Conservation (phyloP, 495 filamentous ascomycete species). For the Talaromyces borbonicus region DNA sequence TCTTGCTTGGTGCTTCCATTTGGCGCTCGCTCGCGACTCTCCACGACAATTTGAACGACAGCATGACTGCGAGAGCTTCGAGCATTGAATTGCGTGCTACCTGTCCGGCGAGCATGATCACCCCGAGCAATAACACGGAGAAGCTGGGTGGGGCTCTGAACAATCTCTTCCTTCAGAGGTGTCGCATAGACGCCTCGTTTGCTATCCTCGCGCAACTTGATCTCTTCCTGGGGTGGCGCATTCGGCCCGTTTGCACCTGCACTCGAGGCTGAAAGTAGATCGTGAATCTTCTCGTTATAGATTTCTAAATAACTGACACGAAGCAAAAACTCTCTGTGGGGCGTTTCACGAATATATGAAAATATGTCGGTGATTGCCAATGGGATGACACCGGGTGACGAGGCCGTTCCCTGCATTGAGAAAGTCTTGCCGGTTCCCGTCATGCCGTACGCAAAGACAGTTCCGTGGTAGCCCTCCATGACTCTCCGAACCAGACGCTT, state of each 20-base stretch:
- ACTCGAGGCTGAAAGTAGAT: constrained; percentile 68
- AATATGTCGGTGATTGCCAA: constrained; percentile 98
- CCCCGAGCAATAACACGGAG: constrained; percentile 91
- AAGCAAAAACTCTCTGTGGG: constrained; percentile 85
- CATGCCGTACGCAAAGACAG: constrained; percentile 98
- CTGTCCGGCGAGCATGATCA: constrained; percentile 78
- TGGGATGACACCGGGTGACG: constrained; percentile 93
- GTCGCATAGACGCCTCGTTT: constrained; percentile 95
- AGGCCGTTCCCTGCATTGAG: constrained; percentile 97
- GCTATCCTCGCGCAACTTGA: constrained; percentile 90
- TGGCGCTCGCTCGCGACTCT: constrained; percentile 78
- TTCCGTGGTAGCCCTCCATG: constrained; percentile 98
- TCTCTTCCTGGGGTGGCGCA: constrained; percentile 63
- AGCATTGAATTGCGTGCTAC: constrained; percentile 92
- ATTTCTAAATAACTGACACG: constrained; percentile 98
- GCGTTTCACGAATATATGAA: constrained; percentile 95
- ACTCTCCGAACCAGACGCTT: constrained; percentile 91
- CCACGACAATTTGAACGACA: constrained; percentile 96
- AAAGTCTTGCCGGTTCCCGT: constrained; percentile 98
- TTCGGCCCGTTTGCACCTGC: constrained; percentile 37
- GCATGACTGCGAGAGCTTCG: constrained; percentile 96
- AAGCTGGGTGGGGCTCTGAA: constrained; percentile 92
- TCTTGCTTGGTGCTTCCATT: constrained; percentile 43
- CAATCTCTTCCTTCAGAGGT: constrained; percentile 95
- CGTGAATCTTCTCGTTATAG: constrained; percentile 96